Evolutionary conservation across 352 stramenopile species (phyloP).

Genomic region (Elongisporangium senticosum): DNA sequence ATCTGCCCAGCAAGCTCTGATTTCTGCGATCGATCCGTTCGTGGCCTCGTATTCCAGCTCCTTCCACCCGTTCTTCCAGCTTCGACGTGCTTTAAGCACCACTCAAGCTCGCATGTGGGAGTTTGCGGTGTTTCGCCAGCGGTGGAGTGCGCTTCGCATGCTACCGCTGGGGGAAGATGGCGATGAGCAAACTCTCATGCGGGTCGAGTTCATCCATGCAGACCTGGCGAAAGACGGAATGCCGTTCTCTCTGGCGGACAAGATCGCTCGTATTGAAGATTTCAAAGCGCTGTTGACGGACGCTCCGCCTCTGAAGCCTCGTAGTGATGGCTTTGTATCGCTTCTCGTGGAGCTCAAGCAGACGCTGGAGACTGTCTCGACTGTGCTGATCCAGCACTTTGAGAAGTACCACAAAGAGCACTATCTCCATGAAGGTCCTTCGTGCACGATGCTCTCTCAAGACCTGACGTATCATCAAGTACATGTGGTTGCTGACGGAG

Average conservation of each 20-base stretch:
- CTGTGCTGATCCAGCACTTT: not conserved
- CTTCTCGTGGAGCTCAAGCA: not conserved
- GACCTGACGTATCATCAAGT: constrained; percentile 6
- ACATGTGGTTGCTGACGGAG: constrained; percentile 7
- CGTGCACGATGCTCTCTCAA: not conserved
- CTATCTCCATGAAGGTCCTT: not conserved
- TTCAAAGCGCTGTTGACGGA: not conserved
- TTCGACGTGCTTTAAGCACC: constrained; percentile 18
- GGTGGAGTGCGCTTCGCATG: constrained; percentile 18
- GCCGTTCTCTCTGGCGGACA: not conserved
- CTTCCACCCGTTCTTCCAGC: constrained; percentile 56
- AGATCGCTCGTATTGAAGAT: not conserved
- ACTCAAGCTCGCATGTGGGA: constrained; percentile 6
- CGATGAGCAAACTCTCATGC: constrained; percentile 6
- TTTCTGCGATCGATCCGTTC: constrained; percentile 9
- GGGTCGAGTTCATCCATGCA: constrained; percentile 15
- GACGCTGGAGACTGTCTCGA: not conserved
- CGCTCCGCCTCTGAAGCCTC: not conserved
- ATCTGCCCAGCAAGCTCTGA: not conserved
- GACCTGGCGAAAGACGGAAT: not conserved
- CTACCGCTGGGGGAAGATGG: constrained; percentile 7
- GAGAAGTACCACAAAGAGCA: not conserved
- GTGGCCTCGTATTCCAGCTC: constrained; percentile 20
- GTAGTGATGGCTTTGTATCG: not conserved
- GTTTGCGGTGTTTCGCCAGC: constrained; percentile 19